A percentile compares a stretch with the other conserved stretches of the same genome.
Conservation (phyloP, 768 basidiomycete genomes). For the Amanita rimosa region DNA sequence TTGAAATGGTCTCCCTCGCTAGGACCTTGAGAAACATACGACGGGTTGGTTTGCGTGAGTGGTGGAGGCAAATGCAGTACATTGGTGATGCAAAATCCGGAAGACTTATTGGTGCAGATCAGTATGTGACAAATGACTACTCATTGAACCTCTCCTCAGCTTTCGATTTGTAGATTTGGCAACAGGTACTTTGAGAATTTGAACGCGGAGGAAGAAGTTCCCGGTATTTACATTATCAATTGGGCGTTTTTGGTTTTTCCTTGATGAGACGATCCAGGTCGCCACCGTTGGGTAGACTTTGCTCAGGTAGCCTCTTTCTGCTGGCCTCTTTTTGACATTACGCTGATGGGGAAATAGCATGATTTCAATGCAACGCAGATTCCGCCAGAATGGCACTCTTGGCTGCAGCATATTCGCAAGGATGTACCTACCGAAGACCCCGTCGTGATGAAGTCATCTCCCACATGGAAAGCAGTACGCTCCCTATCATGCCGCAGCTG, state of each 20-base stretch:
- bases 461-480: constrained; percentile 78
- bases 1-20: constrained; percentile 55
- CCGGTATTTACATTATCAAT: constrained; percentile 38
- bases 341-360: constrained; percentile 34
- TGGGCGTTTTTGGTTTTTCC: background rate
- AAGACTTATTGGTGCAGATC: constrained; percentile 62
- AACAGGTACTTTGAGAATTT: constrained; percentile 93
- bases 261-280: constrained; percentile 37
- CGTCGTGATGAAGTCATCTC: constrained; percentile 55
- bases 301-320: constrained; percentile 47
- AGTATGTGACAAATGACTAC: constrained; percentile 40
- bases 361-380: constrained; percentile 89
- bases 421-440: constrained; percentile 69
- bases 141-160: background rate
- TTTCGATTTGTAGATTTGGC: constrained; percentile 53
- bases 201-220: constrained; percentile 79
- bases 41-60: constrained; percentile 70
- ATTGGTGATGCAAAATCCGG: constrained; percentile 93
- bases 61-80: constrained; percentile 88
- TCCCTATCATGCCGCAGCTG: background rate
- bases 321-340: background rate
- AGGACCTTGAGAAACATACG: constrained; percentile 71
- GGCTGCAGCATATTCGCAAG: constrained; percentile 84
- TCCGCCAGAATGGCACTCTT: constrained; percentile 94
- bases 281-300: constrained; percentile 95